Conservation (phyloP, 495 filamentous ascomycete species). For the Lepraria neglecta region DNA sequence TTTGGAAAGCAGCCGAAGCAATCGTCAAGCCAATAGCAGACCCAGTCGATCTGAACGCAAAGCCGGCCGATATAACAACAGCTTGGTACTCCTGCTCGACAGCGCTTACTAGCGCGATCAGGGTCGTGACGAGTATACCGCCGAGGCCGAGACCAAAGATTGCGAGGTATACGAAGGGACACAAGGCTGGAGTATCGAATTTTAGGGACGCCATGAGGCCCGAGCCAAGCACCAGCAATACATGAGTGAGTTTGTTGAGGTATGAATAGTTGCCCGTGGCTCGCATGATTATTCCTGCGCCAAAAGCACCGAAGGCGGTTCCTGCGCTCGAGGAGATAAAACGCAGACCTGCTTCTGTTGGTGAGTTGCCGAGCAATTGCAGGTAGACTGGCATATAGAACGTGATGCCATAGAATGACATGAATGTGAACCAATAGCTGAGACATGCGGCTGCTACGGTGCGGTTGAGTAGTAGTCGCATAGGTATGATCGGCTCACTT, state of each 20-base stretch:
- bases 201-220: slow-evolving; percentile 38
- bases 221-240: slow-evolving; percentile 44
- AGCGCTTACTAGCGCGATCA: slow-evolving; percentile 72
- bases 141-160: slow-evolving; percentile 66
- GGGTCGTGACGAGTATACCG: slow-evolving; percentile 69
- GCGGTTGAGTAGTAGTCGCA: slow-evolving; percentile 65
- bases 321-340: slow-evolving; percentile 63
- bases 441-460: slow-evolving; percentile 70
- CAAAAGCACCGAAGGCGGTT: slow-evolving; percentile 63
- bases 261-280: slow-evolving; percentile 63
- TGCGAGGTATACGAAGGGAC: slow-evolving; percentile 62
- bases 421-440: slow-evolving; percentile 63
- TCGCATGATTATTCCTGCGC: slow-evolving; percentile 69
- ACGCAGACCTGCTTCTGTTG: slow-evolving; percentile 63
- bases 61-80: slow-evolving; percentile 76
- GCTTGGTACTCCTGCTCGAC: slow-evolving; percentile 80
- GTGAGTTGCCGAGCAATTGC: slow-evolving; percentile 64
- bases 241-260: slow-evolving; percentile 49
- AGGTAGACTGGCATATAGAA: slow-evolving; percentile 83
- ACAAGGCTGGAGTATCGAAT: slow-evolving; percentile 46
- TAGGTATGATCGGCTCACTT: slow-evolving; percentile 75
- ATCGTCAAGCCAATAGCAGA: slow-evolving; percentile 77
- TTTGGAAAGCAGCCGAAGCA: slow-evolving; percentile 74
- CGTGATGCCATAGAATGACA: slow-evolving; percentile 48
- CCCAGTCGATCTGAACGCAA: slow-evolving; percentile 75